Percentiles rank a stretch among this genome's conserved stretches.
Evolutionary conservation across 129 eudicot species (phyloP).

Genomic region (Oenanthe sinensis): DNA sequence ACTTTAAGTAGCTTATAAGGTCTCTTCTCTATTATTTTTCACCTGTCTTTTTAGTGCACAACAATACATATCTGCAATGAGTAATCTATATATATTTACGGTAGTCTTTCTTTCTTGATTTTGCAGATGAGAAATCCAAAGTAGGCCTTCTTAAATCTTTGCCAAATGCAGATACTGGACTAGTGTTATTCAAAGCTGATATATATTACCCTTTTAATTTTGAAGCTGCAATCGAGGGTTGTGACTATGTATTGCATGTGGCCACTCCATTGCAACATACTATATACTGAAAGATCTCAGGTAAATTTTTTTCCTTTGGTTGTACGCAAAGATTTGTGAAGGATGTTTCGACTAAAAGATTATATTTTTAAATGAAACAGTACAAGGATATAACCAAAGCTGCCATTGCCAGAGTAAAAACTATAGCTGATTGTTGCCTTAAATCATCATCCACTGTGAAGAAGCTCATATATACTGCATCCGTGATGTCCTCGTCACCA

Average conservation of each 20-base stretch:
- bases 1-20: constrained; percentile 29
- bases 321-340: background rate
- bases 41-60: too few species aligned
- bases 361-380: background rate
- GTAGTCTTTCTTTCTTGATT: background rate
- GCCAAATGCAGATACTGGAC: constrained; percentile 22
- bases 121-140: constrained; percentile 10
- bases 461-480: constrained; percentile 30
- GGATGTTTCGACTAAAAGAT: background rate
- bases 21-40: background rate
- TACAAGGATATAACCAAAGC: constrained; percentile 24
- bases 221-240: constrained; percentile 31
- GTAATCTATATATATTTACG: too few species aligned
- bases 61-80: too few species aligned
- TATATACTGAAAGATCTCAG: constrained; percentile 18
- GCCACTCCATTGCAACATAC: constrained; percentile 31
- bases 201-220: constrained; percentile 22
- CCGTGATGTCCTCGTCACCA: constrained; percentile 27
- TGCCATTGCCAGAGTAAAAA: constrained; percentile 20
- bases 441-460: constrained; percentile 28
- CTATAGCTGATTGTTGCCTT: constrained; percentile 18
- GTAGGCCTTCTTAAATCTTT: constrained; percentile 11
- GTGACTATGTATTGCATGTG: constrained; percentile 32
- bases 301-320: background rate
- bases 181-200: constrained; percentile 36